Conservation (phyloP, 441 rosid species). For the Populus hybrid region DNA sequence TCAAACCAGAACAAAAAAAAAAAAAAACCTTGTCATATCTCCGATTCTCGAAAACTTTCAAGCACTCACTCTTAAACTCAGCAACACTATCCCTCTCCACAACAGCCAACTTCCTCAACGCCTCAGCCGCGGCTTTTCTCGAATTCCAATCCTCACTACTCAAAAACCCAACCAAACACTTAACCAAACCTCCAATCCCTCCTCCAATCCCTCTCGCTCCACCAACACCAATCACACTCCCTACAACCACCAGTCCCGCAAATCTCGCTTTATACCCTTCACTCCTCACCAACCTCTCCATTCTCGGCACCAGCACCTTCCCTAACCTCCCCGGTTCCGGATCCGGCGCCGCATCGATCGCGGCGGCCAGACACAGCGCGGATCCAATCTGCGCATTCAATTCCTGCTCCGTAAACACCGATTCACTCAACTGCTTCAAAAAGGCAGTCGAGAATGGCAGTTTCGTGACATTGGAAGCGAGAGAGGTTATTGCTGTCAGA, state of each 20-base stretch:
- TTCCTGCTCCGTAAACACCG: slow-evolving; percentile 88
- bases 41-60: slow-evolving; percentile 69
- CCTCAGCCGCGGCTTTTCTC: slow-evolving; percentile 89
- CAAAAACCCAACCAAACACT: slow-evolving; percentile 65
- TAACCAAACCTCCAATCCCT: slow-evolving; percentile 49
- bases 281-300: slow-evolving; percentile 69
- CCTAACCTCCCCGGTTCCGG: slow-evolving; percentile 60
- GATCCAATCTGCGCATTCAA: slow-evolving; percentile 72
- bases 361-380: slow-evolving; percentile 79
- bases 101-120: slow-evolving; percentile 63
- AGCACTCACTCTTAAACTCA: slow-evolving; percentile 62
- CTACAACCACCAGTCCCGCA: slow-evolving; percentile 67
- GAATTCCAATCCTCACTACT: slow-evolving; percentile 76
- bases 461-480: slow-evolving; percentile 52
- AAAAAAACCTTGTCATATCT: slow-evolving; percentile 73
- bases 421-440: slow-evolving; percentile 68
- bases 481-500: slow-evolving; percentile 55
- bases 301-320: slow-evolving; percentile 38
- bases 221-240: slow-evolving; percentile 80
- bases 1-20: slow-evolving; percentile 1
- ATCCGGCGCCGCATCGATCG: slow-evolving; percentile 69
- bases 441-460: slow-evolving; percentile 56
- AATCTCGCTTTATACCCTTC: slow-evolving; percentile 74
- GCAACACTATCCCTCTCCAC: slow-evolving; percentile 61
- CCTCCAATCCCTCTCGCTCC: slow-evolving; percentile 38